phyloP scores from a whole-genome alignment of 1,284 basidiomycete species.

The Pterulicium gracile region DNA sequence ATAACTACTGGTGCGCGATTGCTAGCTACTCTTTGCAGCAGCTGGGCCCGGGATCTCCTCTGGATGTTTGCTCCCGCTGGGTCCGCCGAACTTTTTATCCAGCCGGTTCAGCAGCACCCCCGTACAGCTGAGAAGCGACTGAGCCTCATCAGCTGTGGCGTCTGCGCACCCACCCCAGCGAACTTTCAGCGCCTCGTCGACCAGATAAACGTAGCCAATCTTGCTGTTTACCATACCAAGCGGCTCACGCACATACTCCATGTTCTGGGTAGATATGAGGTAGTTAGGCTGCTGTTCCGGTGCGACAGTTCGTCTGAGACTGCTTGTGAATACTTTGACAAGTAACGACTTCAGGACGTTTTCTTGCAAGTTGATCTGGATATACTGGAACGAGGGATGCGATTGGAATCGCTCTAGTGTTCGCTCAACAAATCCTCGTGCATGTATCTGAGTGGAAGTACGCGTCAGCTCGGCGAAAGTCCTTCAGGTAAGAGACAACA shows the following conservation, averaged over 20 bases:
- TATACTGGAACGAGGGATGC: constrained; percentile 66
- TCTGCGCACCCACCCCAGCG: constrained; percentile 92
- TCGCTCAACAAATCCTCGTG: constrained; percentile 58
- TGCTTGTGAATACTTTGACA: constrained; percentile 63
- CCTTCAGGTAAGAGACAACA: constrained; percentile 12
- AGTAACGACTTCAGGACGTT: constrained; percentile 69
- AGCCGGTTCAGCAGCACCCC: constrained; percentile 61
- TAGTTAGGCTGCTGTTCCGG: constrained; percentile 64
- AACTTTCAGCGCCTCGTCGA: constrained; percentile 78
- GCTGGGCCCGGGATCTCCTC: too few species aligned
- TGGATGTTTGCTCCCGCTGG: neutral
- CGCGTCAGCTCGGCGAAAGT: constrained; percentile 4
- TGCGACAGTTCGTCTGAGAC: constrained; percentile 61
- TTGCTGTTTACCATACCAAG: constrained; percentile 86
- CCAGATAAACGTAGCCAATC: constrained; percentile 88
- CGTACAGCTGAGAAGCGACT: constrained; percentile 64
- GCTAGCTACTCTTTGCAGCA: too few species aligned
- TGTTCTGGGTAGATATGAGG: constrained; percentile 70
- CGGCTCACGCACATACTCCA: constrained; percentile 73
- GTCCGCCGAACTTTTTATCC: constrained; percentile 15
- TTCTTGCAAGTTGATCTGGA: constrained; percentile 82
- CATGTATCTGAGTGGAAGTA: constrained; percentile 57
- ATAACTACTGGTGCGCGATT: too few species aligned
- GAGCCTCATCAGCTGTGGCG: constrained; percentile 65
- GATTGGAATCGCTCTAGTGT: constrained; percentile 51